Evolutionary conservation across 345 rosid species (phyloP).

Genomic region (Brassica rapa): DNA sequence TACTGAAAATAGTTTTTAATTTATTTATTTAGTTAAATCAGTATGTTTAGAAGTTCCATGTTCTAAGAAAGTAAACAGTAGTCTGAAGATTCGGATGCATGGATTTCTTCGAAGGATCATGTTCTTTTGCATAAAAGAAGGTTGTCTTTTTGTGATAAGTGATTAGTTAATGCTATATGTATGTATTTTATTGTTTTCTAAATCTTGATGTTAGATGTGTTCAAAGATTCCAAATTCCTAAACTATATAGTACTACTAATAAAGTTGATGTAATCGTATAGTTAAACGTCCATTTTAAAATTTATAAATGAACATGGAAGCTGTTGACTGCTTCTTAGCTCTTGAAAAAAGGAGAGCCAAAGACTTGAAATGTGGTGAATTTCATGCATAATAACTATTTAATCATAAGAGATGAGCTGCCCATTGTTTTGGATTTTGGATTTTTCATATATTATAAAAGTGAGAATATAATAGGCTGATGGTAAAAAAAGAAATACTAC

Average conservation of each 20-base stretch:
- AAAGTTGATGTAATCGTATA: neutral
- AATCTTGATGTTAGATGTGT: slow-evolving; percentile 12
- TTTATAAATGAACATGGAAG: slow-evolving; percentile 9
- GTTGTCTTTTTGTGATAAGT: slow-evolving; percentile 37
- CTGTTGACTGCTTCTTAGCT: slow-evolving; percentile 28
- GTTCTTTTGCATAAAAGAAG: slow-evolving; percentile 42
- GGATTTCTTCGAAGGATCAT: slow-evolving; percentile 40
- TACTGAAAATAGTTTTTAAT: slow-evolving; percentile 35
- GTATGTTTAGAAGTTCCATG: slow-evolving; percentile 5
- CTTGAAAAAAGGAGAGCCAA: slow-evolving; percentile 15
- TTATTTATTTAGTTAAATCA: slow-evolving; percentile 26
- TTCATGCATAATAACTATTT: slow-evolving; percentile 26
- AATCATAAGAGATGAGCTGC: neutral
- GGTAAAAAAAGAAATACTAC: neutral
- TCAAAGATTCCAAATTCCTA: slow-evolving; percentile 23
- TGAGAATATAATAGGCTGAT: neutral
- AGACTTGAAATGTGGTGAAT: slow-evolving; percentile 28
- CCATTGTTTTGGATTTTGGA: slow-evolving; percentile 11
- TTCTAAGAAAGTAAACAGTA: neutral
- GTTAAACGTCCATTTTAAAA: neutral
- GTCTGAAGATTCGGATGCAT: slow-evolving; percentile 42
- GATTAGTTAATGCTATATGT: slow-evolving; percentile 13
- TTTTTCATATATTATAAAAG: neutral
- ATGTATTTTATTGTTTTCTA: neutral
- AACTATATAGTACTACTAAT: neutral